Conservation (phyloP, 352 stramenopile genomes). For the Thraustotheca clavata region DNA sequence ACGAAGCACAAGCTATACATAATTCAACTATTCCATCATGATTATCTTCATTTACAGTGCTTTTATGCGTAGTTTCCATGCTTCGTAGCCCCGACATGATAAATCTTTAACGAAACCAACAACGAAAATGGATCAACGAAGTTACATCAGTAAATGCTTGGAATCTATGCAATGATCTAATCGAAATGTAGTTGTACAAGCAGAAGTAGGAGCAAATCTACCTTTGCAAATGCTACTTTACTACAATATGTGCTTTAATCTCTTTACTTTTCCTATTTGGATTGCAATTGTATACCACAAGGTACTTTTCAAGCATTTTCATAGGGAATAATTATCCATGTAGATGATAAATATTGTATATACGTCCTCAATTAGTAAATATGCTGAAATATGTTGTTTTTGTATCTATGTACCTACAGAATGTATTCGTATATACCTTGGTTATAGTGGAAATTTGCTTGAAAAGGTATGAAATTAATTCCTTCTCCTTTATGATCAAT, state of each 20-base stretch:
- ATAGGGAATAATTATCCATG: neutral
- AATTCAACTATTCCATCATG: neutral
- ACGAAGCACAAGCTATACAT: constrained; percentile 70
- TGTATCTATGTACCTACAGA: constrained; percentile 1
- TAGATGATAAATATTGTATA: neutral
- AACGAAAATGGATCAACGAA: constrained; percentile 1
- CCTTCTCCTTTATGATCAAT: neutral
- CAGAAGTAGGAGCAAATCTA: neutral
- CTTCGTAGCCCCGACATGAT: constrained; percentile 75
- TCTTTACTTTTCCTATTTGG: neutral
- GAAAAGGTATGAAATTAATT: neutral
- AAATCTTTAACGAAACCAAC: neutral
- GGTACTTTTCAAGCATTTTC: neutral
- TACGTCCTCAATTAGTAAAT: neutral
- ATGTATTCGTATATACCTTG: neutral
- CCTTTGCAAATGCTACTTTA: constrained; percentile 2
- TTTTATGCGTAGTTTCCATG: constrained; percentile 89
- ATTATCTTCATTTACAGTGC: constrained; percentile 35
- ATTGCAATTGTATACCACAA: neutral
- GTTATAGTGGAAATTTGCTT: neutral
- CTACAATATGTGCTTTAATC: neutral
- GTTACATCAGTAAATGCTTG: neutral
- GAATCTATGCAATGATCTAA: neutral
- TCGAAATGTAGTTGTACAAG: neutral
- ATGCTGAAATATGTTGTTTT: neutral